Conservation (phyloP, 116 monocot species). For the Posidonia oceanica region DNA sequence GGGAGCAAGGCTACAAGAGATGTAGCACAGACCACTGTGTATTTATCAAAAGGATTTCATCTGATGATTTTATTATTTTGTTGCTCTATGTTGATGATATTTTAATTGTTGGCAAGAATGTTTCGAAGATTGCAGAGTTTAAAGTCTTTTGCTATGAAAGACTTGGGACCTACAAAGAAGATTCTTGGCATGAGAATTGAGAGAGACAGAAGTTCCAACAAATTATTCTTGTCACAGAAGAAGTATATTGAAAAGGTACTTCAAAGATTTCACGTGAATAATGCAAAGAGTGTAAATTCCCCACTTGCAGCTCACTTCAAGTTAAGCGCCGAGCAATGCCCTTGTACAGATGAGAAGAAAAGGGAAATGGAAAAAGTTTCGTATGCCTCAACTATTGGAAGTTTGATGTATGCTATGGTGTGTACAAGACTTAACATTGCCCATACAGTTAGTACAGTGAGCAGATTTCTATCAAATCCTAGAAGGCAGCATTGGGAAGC, state of each 20-base stretch:
- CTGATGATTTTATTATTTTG: neutral
- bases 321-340: neutral
- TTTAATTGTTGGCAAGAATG: neutral
- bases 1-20: too few species aligned
- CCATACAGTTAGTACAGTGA: too few species aligned
- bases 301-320: neutral
- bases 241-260: neutral
- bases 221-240: neutral
- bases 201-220: neutral
- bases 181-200: neutral
- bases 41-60: neutral
- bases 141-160: neutral
- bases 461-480: too few species aligned
- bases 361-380: too few species aligned
- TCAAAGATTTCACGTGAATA: neutral
- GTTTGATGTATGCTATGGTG: too few species aligned
- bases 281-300: neutral
- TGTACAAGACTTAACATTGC: neutral
- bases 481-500: too few species aligned
- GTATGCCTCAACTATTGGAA: too few species aligned
- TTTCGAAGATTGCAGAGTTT: neutral
- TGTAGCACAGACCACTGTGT: too few species aligned
- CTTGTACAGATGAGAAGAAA: neutral
- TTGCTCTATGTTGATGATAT: too few species aligned
- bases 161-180: neutral